phyloP scores from a whole-genome alignment of 768 basidiomycete genomes.

The Punctularia strigosozonata region DNA sequence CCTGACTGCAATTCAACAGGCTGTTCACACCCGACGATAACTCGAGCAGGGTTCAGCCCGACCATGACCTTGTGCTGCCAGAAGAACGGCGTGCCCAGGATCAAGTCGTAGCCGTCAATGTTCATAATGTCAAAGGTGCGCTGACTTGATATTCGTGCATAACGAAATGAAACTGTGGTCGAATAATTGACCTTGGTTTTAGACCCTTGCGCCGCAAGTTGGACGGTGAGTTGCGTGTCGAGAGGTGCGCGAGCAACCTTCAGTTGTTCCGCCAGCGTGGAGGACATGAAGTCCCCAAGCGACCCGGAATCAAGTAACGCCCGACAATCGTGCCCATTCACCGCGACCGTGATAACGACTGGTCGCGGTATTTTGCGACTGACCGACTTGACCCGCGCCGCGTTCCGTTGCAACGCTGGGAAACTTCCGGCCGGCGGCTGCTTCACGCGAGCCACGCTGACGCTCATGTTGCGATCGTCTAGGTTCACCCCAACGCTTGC shows the following conservation, averaged over 20 bases:
- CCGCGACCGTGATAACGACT: too few relatives aligned
- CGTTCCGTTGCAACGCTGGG: too few relatives aligned
- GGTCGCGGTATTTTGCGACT: too few relatives aligned
- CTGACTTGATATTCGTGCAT: background rate
- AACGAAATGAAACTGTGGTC: constrained; percentile 8
- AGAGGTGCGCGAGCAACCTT: constrained; percentile 3
- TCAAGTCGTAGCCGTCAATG: constrained; percentile 16
- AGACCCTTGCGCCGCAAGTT: constrained; percentile 29
- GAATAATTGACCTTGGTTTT: constrained; percentile 22
- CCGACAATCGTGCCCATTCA: constrained; percentile 3
- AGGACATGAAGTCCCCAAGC: constrained; percentile 11
- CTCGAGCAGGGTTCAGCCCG: constrained; percentile 3
- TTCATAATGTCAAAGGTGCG: constrained; percentile 16
- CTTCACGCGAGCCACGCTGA: too few relatives aligned
- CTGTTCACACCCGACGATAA: constrained; percentile 11
- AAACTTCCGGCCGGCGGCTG: too few relatives aligned
- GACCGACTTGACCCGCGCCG: too few relatives aligned
- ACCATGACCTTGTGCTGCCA: constrained; percentile 10
- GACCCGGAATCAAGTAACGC: constrained; percentile 9
- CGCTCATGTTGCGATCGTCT: too few relatives aligned
- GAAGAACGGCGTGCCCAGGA: constrained; percentile 21
- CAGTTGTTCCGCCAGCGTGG: constrained; percentile 10
- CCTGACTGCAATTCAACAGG: too few relatives aligned
- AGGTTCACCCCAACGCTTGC: too few relatives aligned
- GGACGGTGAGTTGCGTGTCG: constrained; percentile 7